Base-by-base conservation (phyloP, 768 basidiomycete genomes). In the Terana coerulea region DNA sequence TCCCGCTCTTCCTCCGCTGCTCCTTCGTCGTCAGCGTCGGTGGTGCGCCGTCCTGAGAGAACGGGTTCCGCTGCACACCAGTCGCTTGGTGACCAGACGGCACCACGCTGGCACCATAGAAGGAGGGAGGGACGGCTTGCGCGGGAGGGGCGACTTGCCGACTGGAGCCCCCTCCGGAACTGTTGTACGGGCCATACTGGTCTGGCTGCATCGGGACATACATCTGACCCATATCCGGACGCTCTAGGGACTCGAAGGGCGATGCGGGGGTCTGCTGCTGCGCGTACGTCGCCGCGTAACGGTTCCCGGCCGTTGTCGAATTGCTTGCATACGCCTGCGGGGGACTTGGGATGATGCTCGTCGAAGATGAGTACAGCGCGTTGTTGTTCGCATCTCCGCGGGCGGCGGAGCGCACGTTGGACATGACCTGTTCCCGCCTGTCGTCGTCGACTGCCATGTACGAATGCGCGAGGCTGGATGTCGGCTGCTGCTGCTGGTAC, bases 201-300 rank as follows among this genome's bases (percentile, higher is more conserved):
- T 92, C 90, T 29, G 90, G 86, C 64, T 91, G 91, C 76, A 93
- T 78, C 1, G 91, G 89, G 31, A 83, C 83, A 62, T 83, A 93
- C 67, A 92, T 65, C 51, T 78, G 78, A 35, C 79, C 80, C 31
- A 87, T 80, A 44, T 88, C 86, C 24, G 79, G 68, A 49, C 84
- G 76, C 48, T 83, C 84, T 15, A 84, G 57, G n/a, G 80, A 66
- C 40, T 86, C 86, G 15, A 65, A 63, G 17, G 79, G 65, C 17
- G 74, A 68, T 6, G 69, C 64, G 12, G 67, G 45, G 15, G 67
- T 56, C 44, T 73, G 69, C n/a, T n/a, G n/a, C 54, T 67, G 71
- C 56, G 75, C 65, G 54, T 81, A 88, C 37, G 78, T 75, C 21
- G 78, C 66, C 3, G 80, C 69, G 65, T 81, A 89, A 12, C 88